Evolutionary conservation across 1,139 yeast species (phyloP).

Genomic region (Saccharomyces hybrid): DNA sequence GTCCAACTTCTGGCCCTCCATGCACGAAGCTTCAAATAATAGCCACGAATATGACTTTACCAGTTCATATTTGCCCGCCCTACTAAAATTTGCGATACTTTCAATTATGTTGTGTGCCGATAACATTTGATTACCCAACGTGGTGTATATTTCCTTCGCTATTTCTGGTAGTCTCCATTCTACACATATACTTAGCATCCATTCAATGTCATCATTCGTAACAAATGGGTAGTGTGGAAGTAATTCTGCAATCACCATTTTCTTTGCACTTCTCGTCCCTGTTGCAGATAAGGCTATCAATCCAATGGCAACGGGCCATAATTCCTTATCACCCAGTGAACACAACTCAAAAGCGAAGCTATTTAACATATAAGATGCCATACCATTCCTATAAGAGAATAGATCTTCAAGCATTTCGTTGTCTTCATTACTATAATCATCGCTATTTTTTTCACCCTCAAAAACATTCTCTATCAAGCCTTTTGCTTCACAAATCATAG

Average conservation of each 20-base stretch:
- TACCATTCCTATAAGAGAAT: slow-evolving; percentile 36
- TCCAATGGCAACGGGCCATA: slow-evolving; percentile 67
- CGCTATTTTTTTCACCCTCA: slow-evolving; percentile 7
- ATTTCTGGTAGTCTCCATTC: slow-evolving; percentile 45
- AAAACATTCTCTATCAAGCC: slow-evolving; percentile 44
- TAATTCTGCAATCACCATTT: slow-evolving; percentile 44
- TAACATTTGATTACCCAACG: slow-evolving; percentile 29
- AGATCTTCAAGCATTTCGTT: slow-evolving; percentile 24
- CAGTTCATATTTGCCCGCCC: slow-evolving; percentile 48
- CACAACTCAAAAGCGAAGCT: slow-evolving; percentile 47
- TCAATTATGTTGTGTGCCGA: slow-evolving; percentile 40
- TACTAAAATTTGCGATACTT: slow-evolving; percentile 60
- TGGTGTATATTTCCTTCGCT: slow-evolving; percentile 44
- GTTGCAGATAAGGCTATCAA: slow-evolving; percentile 36
- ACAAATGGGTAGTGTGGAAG: slow-evolving; percentile 53
- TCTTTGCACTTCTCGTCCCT: slow-evolving; percentile 32
- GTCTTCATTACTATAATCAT: slow-evolving; percentile 3
- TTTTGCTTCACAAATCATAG: slow-evolving; percentile 57
- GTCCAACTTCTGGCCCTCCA: slow-evolving; percentile 46
- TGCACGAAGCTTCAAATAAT: slow-evolving; percentile 53
- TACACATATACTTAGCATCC: slow-evolving; percentile 60
- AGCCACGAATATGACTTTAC: slow-evolving; percentile 41
- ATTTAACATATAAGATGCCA: slow-evolving; percentile 55
- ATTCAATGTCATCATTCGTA: slow-evolving; percentile 70
- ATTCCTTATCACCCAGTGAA: slow-evolving; percentile 34